Percentiles rank a stretch among this genome's conserved stretches.
Evolutionary conservation across 2,329 filamentous ascomycete genomes (phyloP).

Genomic region (Fusarium newnesense): DNA sequence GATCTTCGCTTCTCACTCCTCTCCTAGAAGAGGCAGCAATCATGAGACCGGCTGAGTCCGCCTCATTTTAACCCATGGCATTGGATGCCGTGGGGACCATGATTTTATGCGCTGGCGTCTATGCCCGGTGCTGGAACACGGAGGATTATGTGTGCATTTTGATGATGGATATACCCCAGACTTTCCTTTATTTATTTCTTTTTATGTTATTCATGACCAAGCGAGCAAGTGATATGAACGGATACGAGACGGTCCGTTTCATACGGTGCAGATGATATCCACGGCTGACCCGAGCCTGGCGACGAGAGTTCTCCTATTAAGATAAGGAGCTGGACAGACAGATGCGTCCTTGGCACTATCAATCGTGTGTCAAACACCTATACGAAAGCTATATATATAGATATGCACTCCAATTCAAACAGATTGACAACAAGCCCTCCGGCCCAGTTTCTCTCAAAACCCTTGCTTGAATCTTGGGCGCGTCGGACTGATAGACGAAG

Average conservation of each 20-base stretch:
- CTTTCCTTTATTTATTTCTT: slow-evolving; percentile 33
- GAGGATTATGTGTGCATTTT: slow-evolving; percentile 34
- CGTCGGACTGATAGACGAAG: background rate
- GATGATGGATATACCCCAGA: slow-evolving; percentile 49
- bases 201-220: slow-evolving; percentile 31
- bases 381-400: slow-evolving; percentile 1
- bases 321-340: slow-evolving; percentile 18
- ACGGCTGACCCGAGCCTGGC: slow-evolving; percentile 11
- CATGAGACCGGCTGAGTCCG: slow-evolving; percentile 24
- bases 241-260: slow-evolving; percentile 15
- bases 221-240: slow-evolving; percentile 26
- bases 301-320: slow-evolving; percentile 5
- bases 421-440: slow-evolving; percentile 7
- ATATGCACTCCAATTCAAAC: slow-evolving; percentile 25
- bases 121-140: slow-evolving; percentile 25
- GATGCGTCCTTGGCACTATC: background rate
- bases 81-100: slow-evolving; percentile 6
- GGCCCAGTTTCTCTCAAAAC: background rate
- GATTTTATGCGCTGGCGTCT: slow-evolving; percentile 22
- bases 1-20: slow-evolving; percentile 32
- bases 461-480: background rate
- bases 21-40: slow-evolving; percentile 21
- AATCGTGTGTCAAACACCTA: background rate
- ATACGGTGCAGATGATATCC: slow-evolving; percentile 11
- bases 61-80: slow-evolving; percentile 17